These are phyloP conservation scores for Jackrogersella minutella DNA, from an alignment of 495 filamentous ascomycete species.

Conservation along the genomic window DNA sequence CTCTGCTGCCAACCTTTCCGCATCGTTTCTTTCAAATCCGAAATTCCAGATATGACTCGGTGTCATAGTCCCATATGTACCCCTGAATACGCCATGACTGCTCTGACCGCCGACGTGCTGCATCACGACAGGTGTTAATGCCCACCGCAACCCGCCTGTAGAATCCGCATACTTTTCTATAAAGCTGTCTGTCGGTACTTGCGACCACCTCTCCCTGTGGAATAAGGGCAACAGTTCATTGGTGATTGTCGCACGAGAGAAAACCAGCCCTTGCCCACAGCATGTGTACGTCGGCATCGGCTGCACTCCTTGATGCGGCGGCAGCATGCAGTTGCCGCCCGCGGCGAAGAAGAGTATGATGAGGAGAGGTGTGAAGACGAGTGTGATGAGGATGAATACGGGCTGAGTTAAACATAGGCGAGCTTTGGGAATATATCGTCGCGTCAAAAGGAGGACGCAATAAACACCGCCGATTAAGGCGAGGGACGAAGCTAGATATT, in stretches of 20 bases:
- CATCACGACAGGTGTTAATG: conserved; percentile 56
- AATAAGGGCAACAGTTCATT: conserved; percentile 31
- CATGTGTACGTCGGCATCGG: conserved; percentile 60
- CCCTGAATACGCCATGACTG: conserved; percentile 31
- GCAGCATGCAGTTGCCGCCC: conserved; percentile 42
- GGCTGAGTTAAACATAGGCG: conserved; percentile 22
- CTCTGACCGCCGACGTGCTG: conserved; percentile 59
- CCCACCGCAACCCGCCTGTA: conserved; percentile 49
- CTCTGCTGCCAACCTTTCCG: conserved; percentile 30
- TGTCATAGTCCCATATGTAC: conserved; percentile 5
- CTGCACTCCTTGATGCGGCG: conserved; percentile 48
- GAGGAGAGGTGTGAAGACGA: conserved; percentile 38
- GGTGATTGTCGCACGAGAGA: conserved; percentile 22
- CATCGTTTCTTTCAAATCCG: conserved; percentile 39
- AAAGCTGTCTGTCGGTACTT: conserved; percentile 39
- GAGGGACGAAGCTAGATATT: conserved; percentile 51
- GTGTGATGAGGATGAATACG: conserved; percentile 22
- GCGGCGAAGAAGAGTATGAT: conserved; percentile 50
- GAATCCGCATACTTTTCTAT: conserved; percentile 34
- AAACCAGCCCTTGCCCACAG: conserved; percentile 45
- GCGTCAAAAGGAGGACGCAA: conserved; percentile 7
- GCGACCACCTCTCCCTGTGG: conserved; percentile 28
- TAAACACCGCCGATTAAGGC: conserved; percentile 14
- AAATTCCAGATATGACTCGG: conserved; percentile 38
- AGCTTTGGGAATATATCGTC: conserved; percentile 15